A percentile compares a stretch with the other conserved stretches of the same genome.
These are phyloP conservation scores for Petunia secreta DNA, from an alignment of 257 asterid species.

Conservation along the genomic window DNA sequence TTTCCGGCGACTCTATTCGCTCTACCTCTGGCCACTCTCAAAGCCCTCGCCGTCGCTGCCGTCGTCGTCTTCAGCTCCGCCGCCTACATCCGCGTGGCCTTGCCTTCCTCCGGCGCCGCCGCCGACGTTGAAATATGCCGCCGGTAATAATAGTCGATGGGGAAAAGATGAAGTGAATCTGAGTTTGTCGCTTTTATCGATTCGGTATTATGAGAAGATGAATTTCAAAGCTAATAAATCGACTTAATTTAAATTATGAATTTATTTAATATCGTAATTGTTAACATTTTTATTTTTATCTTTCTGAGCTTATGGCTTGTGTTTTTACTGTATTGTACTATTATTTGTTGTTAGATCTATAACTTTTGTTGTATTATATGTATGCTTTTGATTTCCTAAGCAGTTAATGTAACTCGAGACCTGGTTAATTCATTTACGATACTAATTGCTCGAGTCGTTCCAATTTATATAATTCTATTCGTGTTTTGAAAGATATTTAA, in stretches of 20 bases:
- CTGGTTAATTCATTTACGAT: not conserved
- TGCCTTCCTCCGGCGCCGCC: slow-evolving; percentile 56
- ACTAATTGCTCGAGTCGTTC: not conserved
- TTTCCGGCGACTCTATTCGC: slow-evolving; percentile 81
- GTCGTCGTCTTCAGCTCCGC: slow-evolving; percentile 42
- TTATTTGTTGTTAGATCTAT: slow-evolving; percentile 13
- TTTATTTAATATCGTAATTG: slow-evolving; percentile 9
- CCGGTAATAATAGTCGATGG: slow-evolving; percentile 63
- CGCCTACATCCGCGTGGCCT: slow-evolving; percentile 54
- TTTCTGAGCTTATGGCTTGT: slow-evolving; percentile 8
- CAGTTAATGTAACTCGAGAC: slow-evolving; percentile 15
- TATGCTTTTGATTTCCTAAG: slow-evolving; percentile 18
- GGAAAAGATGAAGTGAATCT: slow-evolving; percentile 96
- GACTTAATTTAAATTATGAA: slow-evolving; percentile 22
- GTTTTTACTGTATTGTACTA: slow-evolving; percentile 9
- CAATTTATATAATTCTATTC: too few species aligned
- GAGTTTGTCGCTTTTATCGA: slow-evolving; percentile 82
- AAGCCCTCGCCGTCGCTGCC: slow-evolving; percentile 56
- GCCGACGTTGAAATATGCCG: slow-evolving; percentile 42
- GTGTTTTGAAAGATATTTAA: too few species aligned
- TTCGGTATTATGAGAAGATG: slow-evolving; percentile 88
- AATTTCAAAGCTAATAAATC: slow-evolving; percentile 58
- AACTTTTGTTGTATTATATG: slow-evolving; percentile 11
- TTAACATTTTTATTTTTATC: slow-evolving; percentile 1
- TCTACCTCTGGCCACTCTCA: slow-evolving; percentile 80